A percentile compares a stretch with the other conserved stretches of the same genome.
phyloP scores from a whole-genome alignment of 805 yeast genomes.

The Wickerhamiella spandovensis region DNA sequence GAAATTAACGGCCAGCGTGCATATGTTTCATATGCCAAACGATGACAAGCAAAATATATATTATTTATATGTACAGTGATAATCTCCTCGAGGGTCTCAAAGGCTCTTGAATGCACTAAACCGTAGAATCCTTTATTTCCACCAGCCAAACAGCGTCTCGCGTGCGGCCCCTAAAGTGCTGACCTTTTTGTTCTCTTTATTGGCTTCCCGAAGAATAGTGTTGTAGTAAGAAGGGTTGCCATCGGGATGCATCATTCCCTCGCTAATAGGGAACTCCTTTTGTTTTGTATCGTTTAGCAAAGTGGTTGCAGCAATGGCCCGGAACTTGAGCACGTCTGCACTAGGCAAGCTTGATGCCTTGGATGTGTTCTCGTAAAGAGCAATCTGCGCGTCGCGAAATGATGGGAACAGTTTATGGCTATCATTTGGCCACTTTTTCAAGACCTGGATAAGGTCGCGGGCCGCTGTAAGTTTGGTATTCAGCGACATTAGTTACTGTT shows the following conservation, averaged over 20 bases:
- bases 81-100: no score
- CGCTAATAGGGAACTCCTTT: conserved; percentile 23
- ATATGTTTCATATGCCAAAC: conserved; percentile 15
- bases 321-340: conserved; percentile 15
- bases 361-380: conserved; percentile 25
- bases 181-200: conserved; percentile 58
- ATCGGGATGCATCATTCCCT: conserved; percentile 59
- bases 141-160: conserved; percentile 59
- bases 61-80: not conserved
- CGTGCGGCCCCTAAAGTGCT: conserved; percentile 48
- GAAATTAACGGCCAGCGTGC: not conserved
- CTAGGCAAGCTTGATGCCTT: conserved; percentile 16
- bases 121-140: conserved; percentile 12
- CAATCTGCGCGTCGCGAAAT: conserved; percentile 34
- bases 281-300: conserved; percentile 13
- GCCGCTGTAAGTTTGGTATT: conserved; percentile 14
- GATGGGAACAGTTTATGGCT: conserved; percentile 35
- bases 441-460: conserved; percentile 14
- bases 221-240: conserved; percentile 74
- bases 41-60: conserved; percentile 2
- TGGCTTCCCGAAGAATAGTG: conserved; percentile 54
- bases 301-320: conserved; percentile 15
- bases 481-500: conserved; percentile 12
- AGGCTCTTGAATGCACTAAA: no score
- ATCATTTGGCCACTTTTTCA: conserved; percentile 28